Percentiles rank a stretch among this genome's conserved stretches.
phyloP scores from a whole-genome alignment of 768 basidiomycete species.

The Collybiopsis confluens region DNA sequence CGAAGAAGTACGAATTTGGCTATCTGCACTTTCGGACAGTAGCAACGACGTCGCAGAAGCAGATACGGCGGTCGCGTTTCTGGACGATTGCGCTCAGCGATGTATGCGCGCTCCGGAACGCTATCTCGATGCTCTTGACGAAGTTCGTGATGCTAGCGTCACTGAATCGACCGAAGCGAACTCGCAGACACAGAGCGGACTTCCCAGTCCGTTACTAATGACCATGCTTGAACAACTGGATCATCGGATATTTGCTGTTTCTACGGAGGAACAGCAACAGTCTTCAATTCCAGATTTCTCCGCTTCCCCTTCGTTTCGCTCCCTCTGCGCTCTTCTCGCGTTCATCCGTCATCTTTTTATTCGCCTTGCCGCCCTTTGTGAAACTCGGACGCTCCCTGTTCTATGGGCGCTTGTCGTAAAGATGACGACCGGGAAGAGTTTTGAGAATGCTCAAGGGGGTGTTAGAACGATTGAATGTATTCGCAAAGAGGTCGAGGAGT shows the following conservation, averaged over 20 bases:
- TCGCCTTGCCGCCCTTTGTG: slow-evolving; percentile 36
- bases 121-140: slow-evolving; percentile 72
- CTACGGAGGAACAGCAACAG: slow-evolving; percentile 34
- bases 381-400: slow-evolving; percentile 1
- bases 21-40: not conserved
- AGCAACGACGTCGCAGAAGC: slow-evolving; percentile 39
- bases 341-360: slow-evolving; percentile 65
- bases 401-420: not conserved
- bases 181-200: slow-evolving; percentile 24
- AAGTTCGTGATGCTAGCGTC: slow-evolving; percentile 19
- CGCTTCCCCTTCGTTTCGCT: slow-evolving; percentile 37
- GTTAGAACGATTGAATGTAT: not conserved
- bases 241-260: slow-evolving; percentile 41
- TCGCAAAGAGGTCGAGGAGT: not conserved
- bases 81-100: slow-evolving; percentile 84
- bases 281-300: slow-evolving; percentile 26
- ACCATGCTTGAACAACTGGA: slow-evolving; percentile 73
- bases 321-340: slow-evolving; percentile 55
- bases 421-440: not conserved
- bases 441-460: not conserved
- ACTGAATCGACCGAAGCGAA: not conserved
- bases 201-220: slow-evolving; percentile 73
- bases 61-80: slow-evolving; percentile 55
- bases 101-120: slow-evolving; percentile 80
- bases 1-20: not conserved